Evolutionary conservation across 441 rosid species (phyloP).

Genomic region (Pelargonium myrrhifolium): DNA sequence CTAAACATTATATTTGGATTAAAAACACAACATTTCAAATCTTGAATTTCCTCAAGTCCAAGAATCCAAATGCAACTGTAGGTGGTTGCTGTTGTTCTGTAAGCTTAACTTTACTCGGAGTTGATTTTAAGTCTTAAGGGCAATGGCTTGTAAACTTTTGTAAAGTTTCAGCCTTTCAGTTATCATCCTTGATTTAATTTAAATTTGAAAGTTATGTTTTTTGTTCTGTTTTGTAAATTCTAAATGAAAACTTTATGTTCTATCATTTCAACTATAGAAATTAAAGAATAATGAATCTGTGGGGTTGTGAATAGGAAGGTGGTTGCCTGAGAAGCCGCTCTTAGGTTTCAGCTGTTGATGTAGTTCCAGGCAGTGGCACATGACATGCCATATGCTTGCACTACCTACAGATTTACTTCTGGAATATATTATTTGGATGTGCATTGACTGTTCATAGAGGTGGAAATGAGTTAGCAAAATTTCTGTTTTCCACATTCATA

Average conservation of each 20-base stretch:
- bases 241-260: neutral
- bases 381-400: neutral
- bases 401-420: neutral
- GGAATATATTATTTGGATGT: neutral
- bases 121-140: neutral
- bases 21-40: no score
- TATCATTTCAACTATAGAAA: neutral
- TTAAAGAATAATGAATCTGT: no score
- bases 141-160: neutral
- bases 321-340: neutral
- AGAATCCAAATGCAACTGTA: no score
- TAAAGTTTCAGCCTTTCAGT: neutral
- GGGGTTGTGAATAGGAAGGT: no score
- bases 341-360: neutral
- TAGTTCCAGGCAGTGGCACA: neutral
- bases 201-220: no score
- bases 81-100: neutral
- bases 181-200: neutral
- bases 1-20: no score
- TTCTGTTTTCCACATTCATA: neutral
- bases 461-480: neutral
- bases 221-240: no score
- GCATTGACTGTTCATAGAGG: neutral
- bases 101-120: neutral
- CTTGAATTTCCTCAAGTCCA: no score